These are phyloP conservation scores for Solanum paucissectum DNA, from an alignment of 257 asterid species.

Conservation along the genomic window DNA sequence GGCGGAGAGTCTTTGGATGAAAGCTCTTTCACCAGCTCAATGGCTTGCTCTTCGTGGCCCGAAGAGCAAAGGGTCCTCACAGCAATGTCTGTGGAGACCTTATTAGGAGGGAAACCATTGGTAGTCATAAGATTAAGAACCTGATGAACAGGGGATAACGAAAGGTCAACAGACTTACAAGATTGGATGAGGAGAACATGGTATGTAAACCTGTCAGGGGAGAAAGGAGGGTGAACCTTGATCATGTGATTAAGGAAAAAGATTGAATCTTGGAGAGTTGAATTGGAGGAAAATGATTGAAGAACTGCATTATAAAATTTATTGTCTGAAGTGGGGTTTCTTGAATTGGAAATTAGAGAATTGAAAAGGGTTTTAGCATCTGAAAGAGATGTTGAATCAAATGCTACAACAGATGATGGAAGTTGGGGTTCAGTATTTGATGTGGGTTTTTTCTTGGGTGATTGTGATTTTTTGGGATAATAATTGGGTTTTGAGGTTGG, in stretches of 20 bases:
- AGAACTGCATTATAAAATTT: slow-evolving; percentile 50
- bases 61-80: slow-evolving; percentile 67
- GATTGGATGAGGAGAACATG: slow-evolving; percentile 54
- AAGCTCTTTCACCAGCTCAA: slow-evolving; percentile 65
- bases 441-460: slow-evolving; percentile 11
- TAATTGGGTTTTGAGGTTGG: slow-evolving; percentile 11
- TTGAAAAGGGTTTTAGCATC: slow-evolving; percentile 74
- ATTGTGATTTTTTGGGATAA: slow-evolving; percentile 5
- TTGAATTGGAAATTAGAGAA: slow-evolving; percentile 42
- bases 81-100: slow-evolving; percentile 54
- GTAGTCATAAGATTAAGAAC: slow-evolving; percentile 61
- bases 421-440: slow-evolving; percentile 1
- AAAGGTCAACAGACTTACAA: slow-evolving; percentile 43
- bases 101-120: slow-evolving; percentile 60
- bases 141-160: slow-evolving; percentile 44
- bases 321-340: slow-evolving; percentile 37
- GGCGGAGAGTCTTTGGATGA: slow-evolving; percentile 43
- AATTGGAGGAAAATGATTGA: slow-evolving; percentile 52
- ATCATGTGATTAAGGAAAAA: slow-evolving; percentile 70
- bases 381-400: slow-evolving; percentile 51
- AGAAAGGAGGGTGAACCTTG: slow-evolving; percentile 63
- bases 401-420: slow-evolving; percentile 23
- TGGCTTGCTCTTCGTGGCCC: slow-evolving; percentile 68
- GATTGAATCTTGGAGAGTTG: slow-evolving; percentile 69
- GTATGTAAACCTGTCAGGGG: slow-evolving; percentile 62